Conservation (phyloP, 805 yeast species). For the Kuraishia hungarica region DNA sequence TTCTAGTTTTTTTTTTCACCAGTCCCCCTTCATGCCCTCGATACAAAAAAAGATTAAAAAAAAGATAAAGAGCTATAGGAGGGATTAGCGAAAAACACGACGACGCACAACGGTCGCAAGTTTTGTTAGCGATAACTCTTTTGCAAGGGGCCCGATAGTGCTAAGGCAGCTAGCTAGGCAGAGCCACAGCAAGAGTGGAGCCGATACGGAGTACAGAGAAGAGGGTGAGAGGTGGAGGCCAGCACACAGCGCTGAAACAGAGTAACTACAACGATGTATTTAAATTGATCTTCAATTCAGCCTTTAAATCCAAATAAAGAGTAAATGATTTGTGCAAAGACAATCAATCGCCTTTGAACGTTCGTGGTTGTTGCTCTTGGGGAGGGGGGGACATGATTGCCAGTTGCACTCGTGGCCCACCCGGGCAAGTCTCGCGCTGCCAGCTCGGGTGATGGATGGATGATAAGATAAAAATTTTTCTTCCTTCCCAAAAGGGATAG, state of each 20-base stretch:
- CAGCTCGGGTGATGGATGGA: background rate
- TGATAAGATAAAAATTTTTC: slow-evolving; percentile 1
- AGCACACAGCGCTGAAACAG: no score
- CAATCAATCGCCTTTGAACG: no score
- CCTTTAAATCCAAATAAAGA: no score
- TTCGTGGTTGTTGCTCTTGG: background rate
- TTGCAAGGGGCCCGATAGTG: background rate
- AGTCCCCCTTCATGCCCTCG: background rate
- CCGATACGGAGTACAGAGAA: background rate
- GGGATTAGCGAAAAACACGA: background rate
- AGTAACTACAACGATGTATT: no score
- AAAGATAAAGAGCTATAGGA: background rate
- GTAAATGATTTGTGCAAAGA: no score
- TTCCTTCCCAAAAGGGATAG: background rate
- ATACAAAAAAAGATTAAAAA: background rate
- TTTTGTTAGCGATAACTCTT: background rate
- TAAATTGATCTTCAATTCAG: no score
- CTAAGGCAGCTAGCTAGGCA: background rate
- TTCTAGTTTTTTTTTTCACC: background rate
- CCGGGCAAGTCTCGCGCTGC: background rate
- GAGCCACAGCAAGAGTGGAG: background rate
- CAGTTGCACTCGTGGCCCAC: background rate
- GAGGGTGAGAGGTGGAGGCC: no score
- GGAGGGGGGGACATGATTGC: background rate
- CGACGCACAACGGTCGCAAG: background rate